Evolutionary conservation across 768 basidiomycete species (phyloP).

Genomic region (Kwoniella sp.): DNA sequence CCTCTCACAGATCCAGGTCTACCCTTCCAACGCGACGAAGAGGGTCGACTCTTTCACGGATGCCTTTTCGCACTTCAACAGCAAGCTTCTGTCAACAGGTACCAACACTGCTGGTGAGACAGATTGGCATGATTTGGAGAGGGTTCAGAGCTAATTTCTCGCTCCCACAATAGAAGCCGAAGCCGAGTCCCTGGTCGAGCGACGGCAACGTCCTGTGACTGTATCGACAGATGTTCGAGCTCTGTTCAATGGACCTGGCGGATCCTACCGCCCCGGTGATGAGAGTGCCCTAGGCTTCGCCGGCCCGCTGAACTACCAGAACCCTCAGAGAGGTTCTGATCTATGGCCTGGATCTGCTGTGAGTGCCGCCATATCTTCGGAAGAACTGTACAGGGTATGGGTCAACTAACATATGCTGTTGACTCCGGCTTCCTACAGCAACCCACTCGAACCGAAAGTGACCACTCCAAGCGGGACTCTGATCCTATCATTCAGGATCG

Average conservation of each 20-base stretch:
- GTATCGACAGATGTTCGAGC: conserved; percentile 94
- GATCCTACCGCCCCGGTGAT: conserved; percentile 19
- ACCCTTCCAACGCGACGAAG: conserved; percentile 61
- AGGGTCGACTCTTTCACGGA: conserved; percentile 91
- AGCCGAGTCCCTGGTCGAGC: conserved; percentile 74
- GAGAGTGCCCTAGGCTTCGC: conserved; percentile 31
- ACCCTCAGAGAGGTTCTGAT: conserved; percentile 28
- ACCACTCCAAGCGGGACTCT: conserved; percentile 43
- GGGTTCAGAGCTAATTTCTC: no score
- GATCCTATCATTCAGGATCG: conserved; percentile 44
- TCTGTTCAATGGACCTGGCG: conserved; percentile 71
- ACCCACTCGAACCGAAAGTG: conserved; percentile 20
- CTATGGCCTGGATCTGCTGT: conserved; percentile 29
- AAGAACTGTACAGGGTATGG: no score
- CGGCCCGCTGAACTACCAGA: conserved; percentile 31
- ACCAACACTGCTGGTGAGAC: conserved; percentile 66
- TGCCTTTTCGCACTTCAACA: conserved; percentile 94
- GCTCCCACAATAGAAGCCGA: conserved; percentile 67
- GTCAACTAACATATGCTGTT: neutral
- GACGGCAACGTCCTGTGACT: conserved; percentile 66
- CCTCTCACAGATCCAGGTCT: conserved; percentile 42
- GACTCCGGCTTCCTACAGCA: neutral
- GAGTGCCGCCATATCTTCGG: conserved; percentile 2
- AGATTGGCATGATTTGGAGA: conserved; percentile 1
- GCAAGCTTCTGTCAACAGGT: conserved; percentile 78